These are phyloP conservation scores for Nyctanthes arbortristis DNA, from an alignment of 257 asterid species.

Conservation along the genomic window DNA sequence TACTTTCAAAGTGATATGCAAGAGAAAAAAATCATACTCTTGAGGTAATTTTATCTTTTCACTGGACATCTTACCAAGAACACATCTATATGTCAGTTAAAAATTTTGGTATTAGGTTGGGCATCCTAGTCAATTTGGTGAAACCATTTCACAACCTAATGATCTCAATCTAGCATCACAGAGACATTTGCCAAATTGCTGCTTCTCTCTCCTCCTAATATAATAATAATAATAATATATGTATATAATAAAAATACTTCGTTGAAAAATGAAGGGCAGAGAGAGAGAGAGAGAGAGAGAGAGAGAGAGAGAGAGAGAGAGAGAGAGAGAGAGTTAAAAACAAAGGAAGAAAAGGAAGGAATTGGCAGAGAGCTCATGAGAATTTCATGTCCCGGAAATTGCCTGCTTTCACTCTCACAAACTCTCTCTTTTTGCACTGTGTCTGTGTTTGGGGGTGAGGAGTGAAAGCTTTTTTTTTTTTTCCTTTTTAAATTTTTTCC, in stretches of 20 bases:
- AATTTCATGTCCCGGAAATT: slow-evolving; percentile 48
- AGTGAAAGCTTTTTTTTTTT: slow-evolving; percentile 15
- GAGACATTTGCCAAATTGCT: too few relatives aligned
- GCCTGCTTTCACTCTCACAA: slow-evolving; percentile 30
- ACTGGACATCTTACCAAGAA: too few relatives aligned
- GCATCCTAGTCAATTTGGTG: slow-evolving; percentile 39
- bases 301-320: too few relatives aligned
- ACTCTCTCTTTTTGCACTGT: slow-evolving; percentile 6
- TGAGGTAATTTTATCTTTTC: too few relatives aligned
- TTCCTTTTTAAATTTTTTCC: slow-evolving; percentile 1
- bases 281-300: too few relatives aligned
- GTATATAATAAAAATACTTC: too few relatives aligned
- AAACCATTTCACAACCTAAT: slow-evolving; percentile 43
- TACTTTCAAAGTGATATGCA: too few relatives aligned
- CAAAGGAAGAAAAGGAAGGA: slow-evolving; percentile 18
- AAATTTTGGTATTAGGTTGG: slow-evolving; percentile 22
- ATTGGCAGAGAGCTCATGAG: slow-evolving; percentile 43
- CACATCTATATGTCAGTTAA: too few relatives aligned
- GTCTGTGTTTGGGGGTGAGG: slow-evolving; percentile 3
- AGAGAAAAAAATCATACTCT: too few relatives aligned
- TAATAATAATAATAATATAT: background rate
- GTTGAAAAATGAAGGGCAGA: too few relatives aligned
- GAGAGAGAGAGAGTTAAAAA: too few relatives aligned
- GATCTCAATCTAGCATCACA: slow-evolving; percentile 35
- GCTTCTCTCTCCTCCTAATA: background rate